Base-by-base conservation (phyloP, 306 rosid genomes). In the Dalbergia cultrata region DNA sequence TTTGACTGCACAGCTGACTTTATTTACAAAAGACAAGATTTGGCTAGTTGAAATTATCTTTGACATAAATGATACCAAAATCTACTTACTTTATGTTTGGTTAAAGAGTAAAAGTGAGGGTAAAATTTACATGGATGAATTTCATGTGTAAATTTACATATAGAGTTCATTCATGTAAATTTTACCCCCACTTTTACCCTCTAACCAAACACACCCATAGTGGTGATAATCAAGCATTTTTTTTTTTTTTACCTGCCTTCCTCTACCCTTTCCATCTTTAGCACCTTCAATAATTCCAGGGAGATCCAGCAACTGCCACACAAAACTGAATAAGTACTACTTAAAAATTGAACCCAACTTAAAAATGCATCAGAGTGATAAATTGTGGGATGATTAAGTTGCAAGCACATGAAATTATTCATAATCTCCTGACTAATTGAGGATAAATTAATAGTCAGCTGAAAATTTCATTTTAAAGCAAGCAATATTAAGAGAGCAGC, bases 251-350 rank as follows among this genome's bases (percentile, higher is more conserved):
- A 95, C 99, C 98, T 95, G 99, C 80, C 99, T 89, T 83, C 99
- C 99, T 91, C 99, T 90, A 59, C 98, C 99, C 87, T 95, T 95
- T 68, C 99, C 98, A 79, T 93, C 99, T 87, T 95, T 93, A 2
- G 98, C 98, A 83, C 99, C 97, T 89, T 95, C 98, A 67, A 95
- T 95, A 88, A 95, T 95, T 70, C 98, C 98, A 66, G 99, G 99
- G 56, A 95, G 98, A 89, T 95, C 98, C 89, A 95, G 86, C 85
- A 95, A 89, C 99, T 95, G 96, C 88, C 90, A 79, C 61, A 75
- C 44, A 72, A 75, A 82, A 77, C 68, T 72, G 19, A 72, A 74
- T 31, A 66, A 71, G 22, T 67, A 80, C n/a, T n/a, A 68, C 14
- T 53, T 6, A 39, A 71, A 41, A 70, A 49, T 37, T 14, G 58